These are phyloP conservation scores for Pseudogymnoascus sp. DNA, from an alignment of 2,329 filamentous ascomycete genomes.

Conservation along the genomic window DNA sequence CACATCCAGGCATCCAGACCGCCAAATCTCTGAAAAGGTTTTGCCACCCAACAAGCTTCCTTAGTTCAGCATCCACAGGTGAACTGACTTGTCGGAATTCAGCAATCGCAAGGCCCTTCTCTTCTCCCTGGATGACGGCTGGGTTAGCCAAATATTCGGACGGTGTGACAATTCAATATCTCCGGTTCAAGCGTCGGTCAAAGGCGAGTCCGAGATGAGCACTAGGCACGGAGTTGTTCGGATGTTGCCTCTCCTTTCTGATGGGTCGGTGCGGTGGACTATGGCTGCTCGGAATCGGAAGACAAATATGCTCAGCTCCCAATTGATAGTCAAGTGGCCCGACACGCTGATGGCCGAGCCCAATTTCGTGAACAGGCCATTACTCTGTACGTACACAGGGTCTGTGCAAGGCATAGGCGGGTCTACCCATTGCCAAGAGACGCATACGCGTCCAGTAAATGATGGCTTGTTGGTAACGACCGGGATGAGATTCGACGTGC, in stretches of 20 bases:
- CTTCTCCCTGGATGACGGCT: not conserved
- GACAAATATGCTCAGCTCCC: not conserved
- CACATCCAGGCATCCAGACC: not conserved
- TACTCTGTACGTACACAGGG: not conserved
- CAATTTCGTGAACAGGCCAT: not conserved
- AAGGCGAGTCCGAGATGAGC: not conserved
- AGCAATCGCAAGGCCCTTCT: not conserved
- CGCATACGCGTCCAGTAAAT: conserved; percentile 2
- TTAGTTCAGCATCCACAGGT: not conserved
- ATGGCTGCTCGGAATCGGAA: not conserved
- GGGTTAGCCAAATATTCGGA: not conserved
- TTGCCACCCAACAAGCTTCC: conserved; percentile 3
- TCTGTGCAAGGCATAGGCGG: conserved; percentile 1
- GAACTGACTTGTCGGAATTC: not conserved
- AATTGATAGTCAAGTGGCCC: not conserved
- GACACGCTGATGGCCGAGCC: not conserved
- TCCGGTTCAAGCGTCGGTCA: not conserved
- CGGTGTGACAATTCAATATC: not conserved
- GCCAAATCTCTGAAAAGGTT: not conserved
- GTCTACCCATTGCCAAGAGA: not conserved
- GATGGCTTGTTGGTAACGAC: not conserved
- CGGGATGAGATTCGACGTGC: not conserved
- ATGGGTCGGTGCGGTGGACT: not conserved
- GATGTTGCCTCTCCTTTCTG: not conserved
- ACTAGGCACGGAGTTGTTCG: not conserved